Conservation (phyloP, 805 yeast genomes). For the Lachancea sp. region DNA sequence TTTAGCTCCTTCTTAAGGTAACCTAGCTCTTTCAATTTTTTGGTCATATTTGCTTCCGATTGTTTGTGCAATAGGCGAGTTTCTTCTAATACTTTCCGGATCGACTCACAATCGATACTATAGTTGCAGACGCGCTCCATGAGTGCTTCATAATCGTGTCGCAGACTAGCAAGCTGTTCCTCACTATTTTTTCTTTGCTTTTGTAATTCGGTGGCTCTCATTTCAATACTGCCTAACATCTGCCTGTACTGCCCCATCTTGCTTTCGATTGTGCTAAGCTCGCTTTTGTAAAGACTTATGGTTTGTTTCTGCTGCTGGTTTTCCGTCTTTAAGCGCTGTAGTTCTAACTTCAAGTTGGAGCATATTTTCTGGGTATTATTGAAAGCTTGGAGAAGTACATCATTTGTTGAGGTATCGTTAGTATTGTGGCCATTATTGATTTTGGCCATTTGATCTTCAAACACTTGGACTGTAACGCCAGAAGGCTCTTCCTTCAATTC, state of each 20-base stretch:
- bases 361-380: conserved; percentile 36
- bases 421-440: not conserved
- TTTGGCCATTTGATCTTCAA: not conserved
- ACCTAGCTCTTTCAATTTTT: conserved; percentile 32
- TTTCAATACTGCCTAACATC: conserved; percentile 20
- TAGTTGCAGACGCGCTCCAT: conserved; percentile 16
- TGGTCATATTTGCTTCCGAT: conserved; percentile 17
- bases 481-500: not conserved
- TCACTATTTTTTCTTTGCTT: conserved; percentile 24
- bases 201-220: conserved; percentile 18
- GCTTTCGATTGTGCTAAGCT: conserved; percentile 18
- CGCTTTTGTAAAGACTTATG: conserved; percentile 20
- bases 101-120: conserved; percentile 18
- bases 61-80: conserved; percentile 23
- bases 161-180: conserved; percentile 19
- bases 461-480: not conserved
- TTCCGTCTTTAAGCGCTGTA: conserved; percentile 27
- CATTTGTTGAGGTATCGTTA: conserved; percentile 28
- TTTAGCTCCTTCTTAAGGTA: conserved; percentile 35
- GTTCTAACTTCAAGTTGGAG: conserved; percentile 29
- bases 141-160: conserved; percentile 18
- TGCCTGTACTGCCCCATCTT: conserved; percentile 23
- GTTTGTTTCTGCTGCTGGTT: conserved; percentile 24
- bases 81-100: conserved; percentile 24
- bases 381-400: conserved; percentile 36